A percentile compares a stretch with the other conserved stretches of the same genome.
phyloP scores from a whole-genome alignment of 2,329 filamentous ascomycete species.

The Chrysoporthe cubensis region DNA sequence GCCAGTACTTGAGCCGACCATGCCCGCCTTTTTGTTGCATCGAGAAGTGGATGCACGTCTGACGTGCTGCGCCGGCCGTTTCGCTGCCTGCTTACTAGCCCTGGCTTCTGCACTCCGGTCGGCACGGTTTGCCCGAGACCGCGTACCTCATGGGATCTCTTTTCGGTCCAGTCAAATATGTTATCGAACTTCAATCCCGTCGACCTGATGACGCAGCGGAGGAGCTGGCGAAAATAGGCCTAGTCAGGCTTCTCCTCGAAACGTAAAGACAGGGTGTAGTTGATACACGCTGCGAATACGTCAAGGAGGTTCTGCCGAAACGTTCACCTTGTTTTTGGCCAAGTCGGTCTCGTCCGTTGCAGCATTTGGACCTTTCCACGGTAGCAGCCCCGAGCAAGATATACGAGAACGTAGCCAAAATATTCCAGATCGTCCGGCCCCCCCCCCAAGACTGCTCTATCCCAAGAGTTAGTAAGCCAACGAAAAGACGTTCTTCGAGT shows the following conservation, averaged over 20 bases:
- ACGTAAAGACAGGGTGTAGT: conserved; percentile 83
- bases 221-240: not conserved
- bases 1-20: too few relatives aligned
- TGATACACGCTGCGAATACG: conserved; percentile 98
- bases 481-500: not conserved
- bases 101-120: too few relatives aligned
- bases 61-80: too few relatives aligned
- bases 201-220: not conserved
- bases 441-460: conserved; percentile 67
- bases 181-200: not conserved
- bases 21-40: too few relatives aligned
- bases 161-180: not conserved
- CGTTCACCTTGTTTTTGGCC: conserved; percentile 60
- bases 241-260: not conserved
- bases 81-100: too few relatives aligned
- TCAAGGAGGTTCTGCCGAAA: conserved; percentile 96
- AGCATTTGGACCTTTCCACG: conserved; percentile 69
- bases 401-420: not conserved
- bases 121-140: too few relatives aligned
- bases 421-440: not conserved
- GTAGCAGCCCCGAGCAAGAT: not conserved
- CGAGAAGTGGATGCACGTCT: too few relatives aligned
- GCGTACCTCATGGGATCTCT: not conserved
- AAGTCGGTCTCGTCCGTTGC: conserved; percentile 49
- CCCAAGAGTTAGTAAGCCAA: not conserved